Conservation (phyloP, 306 rosid genomes). For the Lagenaria siceraria region DNA sequence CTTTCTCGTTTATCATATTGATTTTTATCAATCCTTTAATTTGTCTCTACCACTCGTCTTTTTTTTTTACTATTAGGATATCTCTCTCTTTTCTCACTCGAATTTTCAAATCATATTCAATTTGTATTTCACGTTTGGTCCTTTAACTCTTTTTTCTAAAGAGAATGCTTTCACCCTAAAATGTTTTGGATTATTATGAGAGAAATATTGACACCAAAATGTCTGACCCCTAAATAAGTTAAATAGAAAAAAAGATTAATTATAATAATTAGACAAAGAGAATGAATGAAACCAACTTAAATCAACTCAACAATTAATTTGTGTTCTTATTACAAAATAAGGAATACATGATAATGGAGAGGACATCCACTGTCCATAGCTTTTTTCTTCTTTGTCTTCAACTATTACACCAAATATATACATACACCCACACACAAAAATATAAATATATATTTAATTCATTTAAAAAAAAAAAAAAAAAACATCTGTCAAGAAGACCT, state of each 20-base stretch:
- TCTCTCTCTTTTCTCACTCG: background rate
- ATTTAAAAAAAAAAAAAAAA: no score
- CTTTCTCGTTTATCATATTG: background rate
- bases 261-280: background rate
- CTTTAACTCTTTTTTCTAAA: no score
- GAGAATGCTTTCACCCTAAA: no score
- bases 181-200: background rate
- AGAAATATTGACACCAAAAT: background rate
- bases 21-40: background rate
- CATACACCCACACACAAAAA: no score
- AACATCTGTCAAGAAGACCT: no score
- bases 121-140: no score
- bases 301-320: background rate
- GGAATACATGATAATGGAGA: background rate
- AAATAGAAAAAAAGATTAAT: background rate
- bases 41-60: background rate
- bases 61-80: background rate
- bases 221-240: background rate
- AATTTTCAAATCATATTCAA: no score
- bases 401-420: background rate
- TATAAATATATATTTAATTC: no score
- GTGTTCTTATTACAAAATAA: background rate
- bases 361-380: background rate
- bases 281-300: background rate
- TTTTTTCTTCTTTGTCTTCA: background rate